Evolutionary conservation across 2,329 filamentous ascomycete species (phyloP), one percentile per base, ranked within the genome.

Genomic region (Aspergillus piperis): DNA sequence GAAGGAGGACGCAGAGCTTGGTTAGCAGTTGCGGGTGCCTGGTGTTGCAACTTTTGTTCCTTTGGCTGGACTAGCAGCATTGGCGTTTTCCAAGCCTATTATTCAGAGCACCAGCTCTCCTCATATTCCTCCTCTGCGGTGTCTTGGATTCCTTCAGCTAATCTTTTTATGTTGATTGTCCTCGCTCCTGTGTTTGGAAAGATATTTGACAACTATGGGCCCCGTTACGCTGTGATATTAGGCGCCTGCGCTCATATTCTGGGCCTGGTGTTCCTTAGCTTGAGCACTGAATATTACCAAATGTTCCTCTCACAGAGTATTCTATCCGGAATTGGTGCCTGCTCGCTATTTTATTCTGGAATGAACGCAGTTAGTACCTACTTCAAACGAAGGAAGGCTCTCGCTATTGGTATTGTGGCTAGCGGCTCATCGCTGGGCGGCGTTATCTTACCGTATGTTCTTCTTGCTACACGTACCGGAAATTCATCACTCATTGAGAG

Each of bases 121-220:
- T 55, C 75, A 2, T 82, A 83, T 0, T 66, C 82, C 0, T 83
- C 81, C 58, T 82, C 82, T 0, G 76, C 58, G 8, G 51, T 88
- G 8, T 77, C 84, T 8, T 88, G 85, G 85, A 87, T 88, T 52
- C 79, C 83, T 0, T 84, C 83, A 0, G 70, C 86, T 7, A 81
- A 86, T 62, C 25, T 61, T 23, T 63, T 61, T 30, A 54, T 63
- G 21, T 32, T 61, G 30, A 56, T 61, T 17, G 19, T 32, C 7
- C 32, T 39, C 3, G 54, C 52, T 0, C 84, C 85, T 0, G 66
- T 89, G 3, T 80, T 86, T 13, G 88, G 88, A 1, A 84, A 84
- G 57, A 49, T 87, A 0, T 88, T 82, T 65, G 88, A 90, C 67
- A 83, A 79, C 58, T 83, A 85, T 62, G 88, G 88, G 0, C 86